Conservation (phyloP, 352 stramenopile species). For the Globisporangium paroecandrum region DNA sequence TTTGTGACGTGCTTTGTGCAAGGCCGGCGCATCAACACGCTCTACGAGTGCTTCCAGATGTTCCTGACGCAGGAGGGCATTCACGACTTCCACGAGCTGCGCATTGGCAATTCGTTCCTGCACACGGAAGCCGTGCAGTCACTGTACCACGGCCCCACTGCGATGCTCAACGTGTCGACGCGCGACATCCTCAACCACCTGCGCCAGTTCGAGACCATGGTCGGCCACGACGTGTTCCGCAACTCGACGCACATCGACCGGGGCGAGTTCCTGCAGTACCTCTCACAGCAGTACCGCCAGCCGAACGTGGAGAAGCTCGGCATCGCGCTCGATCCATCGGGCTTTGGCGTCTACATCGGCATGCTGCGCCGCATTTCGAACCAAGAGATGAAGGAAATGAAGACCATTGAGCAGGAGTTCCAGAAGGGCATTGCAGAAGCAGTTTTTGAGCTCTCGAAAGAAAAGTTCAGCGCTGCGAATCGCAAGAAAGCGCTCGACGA, state of each 20-base stretch:
- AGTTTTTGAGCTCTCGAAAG: slow-evolving; percentile 81
- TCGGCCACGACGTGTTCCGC: slow-evolving; percentile 66
- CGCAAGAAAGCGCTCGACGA: slow-evolving; percentile 67
- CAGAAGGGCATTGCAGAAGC: slow-evolving; percentile 71
- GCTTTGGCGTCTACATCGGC: slow-evolving; percentile 75
- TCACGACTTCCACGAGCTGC: slow-evolving; percentile 57
- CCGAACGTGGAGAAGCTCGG: slow-evolving; percentile 62
- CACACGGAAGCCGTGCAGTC: slow-evolving; percentile 76
- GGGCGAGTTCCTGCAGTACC: slow-evolving; percentile 65
- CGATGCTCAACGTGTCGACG: slow-evolving; percentile 57
- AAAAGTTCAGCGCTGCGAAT: slow-evolving; percentile 84
- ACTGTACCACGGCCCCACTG: slow-evolving; percentile 44
- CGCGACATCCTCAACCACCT: slow-evolving; percentile 63
- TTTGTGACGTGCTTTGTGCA: slow-evolving; percentile 80
- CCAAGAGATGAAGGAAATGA: slow-evolving; percentile 79
- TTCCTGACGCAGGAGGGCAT: slow-evolving; percentile 72
- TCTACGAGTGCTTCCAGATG: slow-evolving; percentile 66
- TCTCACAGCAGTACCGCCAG: slow-evolving; percentile 67
- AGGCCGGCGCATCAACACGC: slow-evolving; percentile 65
- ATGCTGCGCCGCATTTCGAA: slow-evolving; percentile 72
- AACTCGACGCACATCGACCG: slow-evolving; percentile 55
- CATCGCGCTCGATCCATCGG: slow-evolving; percentile 52
- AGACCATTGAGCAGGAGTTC: slow-evolving; percentile 77
- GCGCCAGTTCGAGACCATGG: slow-evolving; percentile 59
- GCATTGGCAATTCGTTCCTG: slow-evolving; percentile 78